phyloP scores from a whole-genome alignment of 2,329 filamentous ascomycete genomes.

The Colletotrichum sp. region DNA sequence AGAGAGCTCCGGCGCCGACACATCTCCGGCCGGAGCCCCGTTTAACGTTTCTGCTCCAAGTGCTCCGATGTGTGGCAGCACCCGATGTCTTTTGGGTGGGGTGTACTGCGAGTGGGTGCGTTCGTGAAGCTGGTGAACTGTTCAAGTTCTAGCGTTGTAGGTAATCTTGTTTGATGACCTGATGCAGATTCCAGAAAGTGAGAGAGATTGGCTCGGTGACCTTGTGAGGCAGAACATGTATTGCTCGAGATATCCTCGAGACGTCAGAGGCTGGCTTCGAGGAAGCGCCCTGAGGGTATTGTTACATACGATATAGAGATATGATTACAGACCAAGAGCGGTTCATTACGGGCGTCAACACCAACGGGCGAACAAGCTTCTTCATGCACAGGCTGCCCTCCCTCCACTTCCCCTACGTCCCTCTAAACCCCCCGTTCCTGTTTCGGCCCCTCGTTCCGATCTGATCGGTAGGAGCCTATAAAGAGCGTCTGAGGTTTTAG shows the following conservation, averaged over 20 bases:
- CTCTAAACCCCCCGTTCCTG: neutral
- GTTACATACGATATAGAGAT: neutral
- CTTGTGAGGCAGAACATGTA: neutral
- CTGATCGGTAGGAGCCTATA: constrained; percentile 11
- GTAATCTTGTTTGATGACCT: neutral
- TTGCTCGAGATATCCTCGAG: neutral
- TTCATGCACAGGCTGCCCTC: neutral
- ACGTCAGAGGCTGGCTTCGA: neutral
- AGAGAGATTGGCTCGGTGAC: neutral
- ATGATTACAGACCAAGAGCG: neutral
- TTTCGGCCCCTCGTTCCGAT: constrained; percentile 7
- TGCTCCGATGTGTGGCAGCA: neutral
- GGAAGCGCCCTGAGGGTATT: neutral
- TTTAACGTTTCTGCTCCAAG: neutral
- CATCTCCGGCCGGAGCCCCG: neutral
- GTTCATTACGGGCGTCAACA: neutral
- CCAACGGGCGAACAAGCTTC: neutral
- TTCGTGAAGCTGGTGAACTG: neutral
- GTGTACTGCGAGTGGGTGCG: neutral
- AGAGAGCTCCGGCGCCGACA: neutral
- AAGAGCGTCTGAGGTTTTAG: neutral
- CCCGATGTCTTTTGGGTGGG: neutral
- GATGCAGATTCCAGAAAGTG: neutral
- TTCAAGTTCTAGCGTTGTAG: neutral
- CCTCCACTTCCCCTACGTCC: neutral